These are phyloP conservation scores for Pistacia vera DNA, from an alignment of 345 rosid species.

Conservation along the genomic window DNA sequence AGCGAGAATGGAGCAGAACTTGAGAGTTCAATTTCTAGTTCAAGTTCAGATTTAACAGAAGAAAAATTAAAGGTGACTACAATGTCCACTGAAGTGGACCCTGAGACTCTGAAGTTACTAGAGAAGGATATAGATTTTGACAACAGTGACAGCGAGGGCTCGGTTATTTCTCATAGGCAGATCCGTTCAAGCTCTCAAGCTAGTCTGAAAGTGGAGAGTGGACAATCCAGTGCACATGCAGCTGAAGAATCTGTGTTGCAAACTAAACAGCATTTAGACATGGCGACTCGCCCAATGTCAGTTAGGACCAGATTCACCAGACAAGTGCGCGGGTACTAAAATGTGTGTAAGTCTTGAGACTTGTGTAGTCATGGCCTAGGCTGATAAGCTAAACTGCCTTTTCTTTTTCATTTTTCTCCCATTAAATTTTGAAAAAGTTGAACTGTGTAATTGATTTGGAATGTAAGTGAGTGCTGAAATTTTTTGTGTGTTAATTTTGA, in stretches of 20 bases:
- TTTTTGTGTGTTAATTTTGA: slow-evolving; percentile 4
- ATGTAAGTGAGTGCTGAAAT: slow-evolving; percentile 10
- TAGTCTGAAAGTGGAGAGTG: slow-evolving; percentile 36
- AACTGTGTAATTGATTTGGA: slow-evolving; percentile 21
- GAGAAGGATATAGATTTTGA: slow-evolving; percentile 61
- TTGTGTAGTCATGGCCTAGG: not conserved
- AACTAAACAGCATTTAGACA: slow-evolving; percentile 29
- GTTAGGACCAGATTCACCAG: slow-evolving; percentile 44
- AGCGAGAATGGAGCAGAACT: slow-evolving; percentile 30
- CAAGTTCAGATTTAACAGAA: slow-evolving; percentile 48
- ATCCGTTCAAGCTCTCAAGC: slow-evolving; percentile 32
- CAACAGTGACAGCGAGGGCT: slow-evolving; percentile 54
- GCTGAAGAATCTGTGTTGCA: slow-evolving; percentile 29
- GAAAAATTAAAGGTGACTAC: slow-evolving; percentile 25
- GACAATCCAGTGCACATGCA: slow-evolving; percentile 25
- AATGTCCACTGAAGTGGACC: slow-evolving; percentile 51
- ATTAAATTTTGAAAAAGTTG: slow-evolving; percentile 14
- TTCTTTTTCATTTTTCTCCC: slow-evolving; percentile 18
- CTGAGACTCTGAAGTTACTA: slow-evolving; percentile 36
- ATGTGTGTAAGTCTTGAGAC: slow-evolving; percentile 29
- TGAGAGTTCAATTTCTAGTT: slow-evolving; percentile 29
- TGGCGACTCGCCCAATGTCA: slow-evolving; percentile 52
- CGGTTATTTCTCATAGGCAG: slow-evolving; percentile 20
- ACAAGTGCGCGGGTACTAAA: slow-evolving; percentile 63
- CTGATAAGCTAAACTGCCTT: slow-evolving; percentile 13